Conservation (phyloP, 371 early-diverging fungal species). For the Actinomucor elegans region DNA sequence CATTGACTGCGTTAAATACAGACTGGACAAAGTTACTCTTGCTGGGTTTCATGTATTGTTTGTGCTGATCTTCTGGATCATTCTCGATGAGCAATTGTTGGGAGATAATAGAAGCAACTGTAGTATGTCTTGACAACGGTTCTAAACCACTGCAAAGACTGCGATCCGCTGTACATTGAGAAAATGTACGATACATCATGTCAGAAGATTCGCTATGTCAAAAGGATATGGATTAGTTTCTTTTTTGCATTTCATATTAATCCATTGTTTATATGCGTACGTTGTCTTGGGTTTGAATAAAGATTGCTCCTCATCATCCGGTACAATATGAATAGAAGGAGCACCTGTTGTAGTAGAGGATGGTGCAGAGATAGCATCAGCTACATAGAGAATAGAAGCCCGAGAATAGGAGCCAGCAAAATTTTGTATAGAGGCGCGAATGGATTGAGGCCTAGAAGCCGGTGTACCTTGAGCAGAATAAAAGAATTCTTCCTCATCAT, state of each 20-base stretch:
- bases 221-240: too few relatives aligned
- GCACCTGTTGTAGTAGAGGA: neutral
- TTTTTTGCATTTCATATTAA: too few relatives aligned
- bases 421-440: conserved; percentile 23
- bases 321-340: neutral
- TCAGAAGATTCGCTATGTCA: neutral
- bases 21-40: conserved; percentile 43
- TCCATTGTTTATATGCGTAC: too few relatives aligned
- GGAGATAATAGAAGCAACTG: conserved; percentile 19
- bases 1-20: conserved; percentile 59
- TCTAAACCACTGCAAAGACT: conserved; percentile 6
- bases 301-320: conserved; percentile 7
- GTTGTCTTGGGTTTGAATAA: conserved; percentile 2
- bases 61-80: neutral
- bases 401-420: conserved; percentile 48
- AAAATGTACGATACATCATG: conserved; percentile 10
- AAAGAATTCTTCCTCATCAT: conserved; percentile 8
- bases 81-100: neutral
- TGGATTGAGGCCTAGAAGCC: conserved; percentile 22
- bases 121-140: conserved; percentile 19
- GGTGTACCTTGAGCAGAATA: conserved; percentile 20
- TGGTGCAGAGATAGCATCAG: conserved; percentile 29
- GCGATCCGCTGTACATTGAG: conserved; percentile 7
- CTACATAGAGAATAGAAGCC: conserved; percentile 36
- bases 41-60: neutral